These are phyloP conservation scores for Cardamine chenopodiifolia DNA, from an alignment of 345 rosid genomes.

Conservation along the genomic window DNA sequence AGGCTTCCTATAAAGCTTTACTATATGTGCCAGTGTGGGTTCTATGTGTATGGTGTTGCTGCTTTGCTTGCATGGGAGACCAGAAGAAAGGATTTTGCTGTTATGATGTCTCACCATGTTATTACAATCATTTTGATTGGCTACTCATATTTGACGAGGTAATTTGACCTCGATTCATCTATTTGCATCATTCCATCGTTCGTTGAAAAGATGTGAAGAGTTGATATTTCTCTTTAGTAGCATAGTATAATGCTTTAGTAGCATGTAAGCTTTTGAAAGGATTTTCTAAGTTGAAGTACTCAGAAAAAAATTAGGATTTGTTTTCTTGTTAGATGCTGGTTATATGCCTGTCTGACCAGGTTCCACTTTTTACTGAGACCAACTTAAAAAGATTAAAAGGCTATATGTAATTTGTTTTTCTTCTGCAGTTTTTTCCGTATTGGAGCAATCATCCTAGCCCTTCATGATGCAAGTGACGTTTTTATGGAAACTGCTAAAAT, in stretches of 20 bases:
- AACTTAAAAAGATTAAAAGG: not conserved
- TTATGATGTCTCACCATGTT: conserved; percentile 99
- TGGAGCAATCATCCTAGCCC: conserved; percentile 80
- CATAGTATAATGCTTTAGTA: not conserved
- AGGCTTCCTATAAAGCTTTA: conserved; percentile 69
- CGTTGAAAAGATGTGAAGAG: conserved; percentile 1
- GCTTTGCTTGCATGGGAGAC: conserved; percentile 95
- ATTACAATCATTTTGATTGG: conserved; percentile 77
- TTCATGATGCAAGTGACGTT: conserved; percentile 93
- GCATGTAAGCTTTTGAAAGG: not conserved
- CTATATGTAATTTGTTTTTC: not conserved
- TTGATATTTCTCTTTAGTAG: not conserved
- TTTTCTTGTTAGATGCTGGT: not conserved
- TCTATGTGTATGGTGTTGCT: conserved; percentile 76
- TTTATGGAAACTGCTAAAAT: conserved; percentile 94
- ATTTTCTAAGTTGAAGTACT: not conserved
- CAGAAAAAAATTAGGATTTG: not conserved
- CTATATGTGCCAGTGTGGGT: conserved; percentile 97
- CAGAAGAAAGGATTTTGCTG: conserved; percentile 91
- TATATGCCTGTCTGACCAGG: not conserved
- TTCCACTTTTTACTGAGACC: not conserved
- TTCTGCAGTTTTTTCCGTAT: conserved; percentile 74
- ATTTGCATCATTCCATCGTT: conserved; percentile 1
- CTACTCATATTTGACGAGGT: conserved; percentile 82
- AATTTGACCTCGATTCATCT: conserved; percentile 15